These are phyloP conservation scores for Apiosordaria backusii DNA, from an alignment of 495 filamentous ascomycete species.

Conservation along the genomic window DNA sequence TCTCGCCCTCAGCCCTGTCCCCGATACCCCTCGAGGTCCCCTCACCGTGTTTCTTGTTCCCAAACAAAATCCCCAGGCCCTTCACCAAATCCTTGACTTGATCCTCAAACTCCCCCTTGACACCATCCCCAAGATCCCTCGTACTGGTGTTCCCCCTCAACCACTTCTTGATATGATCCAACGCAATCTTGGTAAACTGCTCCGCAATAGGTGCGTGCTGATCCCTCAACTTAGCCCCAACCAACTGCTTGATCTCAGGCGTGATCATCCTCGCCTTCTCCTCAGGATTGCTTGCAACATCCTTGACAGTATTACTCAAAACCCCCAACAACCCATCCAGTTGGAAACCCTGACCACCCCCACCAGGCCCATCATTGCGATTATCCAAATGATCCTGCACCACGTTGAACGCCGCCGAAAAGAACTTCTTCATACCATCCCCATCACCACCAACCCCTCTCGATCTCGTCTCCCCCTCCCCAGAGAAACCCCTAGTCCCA, in stretches of 20 bases:
- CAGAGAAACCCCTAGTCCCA: constrained; percentile 15
- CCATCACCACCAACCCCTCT: constrained; percentile 11
- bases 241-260: constrained; percentile 36
- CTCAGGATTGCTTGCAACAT: constrained; percentile 32
- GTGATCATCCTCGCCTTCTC: constrained; percentile 35
- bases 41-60: constrained; percentile 24
- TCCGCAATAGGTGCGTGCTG: constrained; percentile 34
- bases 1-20: constrained; percentile 19
- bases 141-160: constrained; percentile 34
- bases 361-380: constrained; percentile 9
- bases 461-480: constrained; percentile 11
- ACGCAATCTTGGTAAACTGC: constrained; percentile 35
- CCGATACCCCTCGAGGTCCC: constrained; percentile 22
- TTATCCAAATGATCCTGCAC: constrained; percentile 32
- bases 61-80: constrained; percentile 33
- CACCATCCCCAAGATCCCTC: constrained; percentile 35
- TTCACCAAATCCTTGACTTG: constrained; percentile 38
- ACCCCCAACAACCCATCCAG: constrained; percentile 35
- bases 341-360: constrained; percentile 25
- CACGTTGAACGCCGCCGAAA: constrained; percentile 32
- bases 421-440: constrained; percentile 10
- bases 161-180: constrained; percentile 37
- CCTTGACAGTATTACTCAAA: constrained; percentile 33
- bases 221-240: constrained; percentile 28
- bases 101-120: constrained; percentile 35